These are phyloP conservation scores for Alliaria petiolata DNA, from an alignment of 345 rosid species.

Conservation along the genomic window DNA sequence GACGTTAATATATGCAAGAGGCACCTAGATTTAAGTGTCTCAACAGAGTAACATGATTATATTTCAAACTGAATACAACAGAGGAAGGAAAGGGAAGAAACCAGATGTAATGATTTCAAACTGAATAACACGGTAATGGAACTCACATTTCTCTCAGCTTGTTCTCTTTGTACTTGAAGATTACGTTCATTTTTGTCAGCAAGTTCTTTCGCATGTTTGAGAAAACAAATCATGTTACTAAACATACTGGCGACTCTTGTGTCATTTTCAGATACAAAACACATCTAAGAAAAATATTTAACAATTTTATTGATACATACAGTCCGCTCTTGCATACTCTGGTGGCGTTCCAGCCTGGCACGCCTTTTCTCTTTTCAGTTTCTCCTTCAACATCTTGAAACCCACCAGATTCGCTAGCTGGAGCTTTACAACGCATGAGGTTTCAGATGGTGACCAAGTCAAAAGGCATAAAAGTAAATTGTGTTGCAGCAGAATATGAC, in stretches of 20 bases:
- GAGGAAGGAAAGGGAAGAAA: background rate
- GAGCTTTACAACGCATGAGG: slow-evolving; percentile 41
- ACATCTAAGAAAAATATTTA: slow-evolving; percentile 13
- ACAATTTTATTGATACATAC: slow-evolving; percentile 43
- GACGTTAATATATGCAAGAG: background rate
- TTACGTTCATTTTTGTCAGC: slow-evolving; percentile 97
- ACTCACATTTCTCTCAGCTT: slow-evolving; percentile 96
- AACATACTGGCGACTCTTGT: background rate
- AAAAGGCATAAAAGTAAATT: background rate
- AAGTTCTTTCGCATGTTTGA: slow-evolving; percentile 77
- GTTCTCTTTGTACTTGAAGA: slow-evolving; percentile 85
- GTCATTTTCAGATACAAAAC: background rate
- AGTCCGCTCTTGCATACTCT: slow-evolving; percentile 96
- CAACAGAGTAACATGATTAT: no score
- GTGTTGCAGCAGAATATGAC: background rate
- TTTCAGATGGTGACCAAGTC: slow-evolving; percentile 14
- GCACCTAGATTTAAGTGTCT: no score
- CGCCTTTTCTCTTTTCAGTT: slow-evolving; percentile 86
- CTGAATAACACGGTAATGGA: background rate
- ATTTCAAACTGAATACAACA: background rate
- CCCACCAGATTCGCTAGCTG: slow-evolving; percentile 54
- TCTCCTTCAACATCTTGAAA: slow-evolving; percentile 92
- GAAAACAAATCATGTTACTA: slow-evolving; percentile 7
- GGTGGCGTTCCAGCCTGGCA: slow-evolving; percentile 94
- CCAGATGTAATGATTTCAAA: background rate